Conservation (phyloP, 139 green algal species). For the Chlamydomonas sp. region DNA sequence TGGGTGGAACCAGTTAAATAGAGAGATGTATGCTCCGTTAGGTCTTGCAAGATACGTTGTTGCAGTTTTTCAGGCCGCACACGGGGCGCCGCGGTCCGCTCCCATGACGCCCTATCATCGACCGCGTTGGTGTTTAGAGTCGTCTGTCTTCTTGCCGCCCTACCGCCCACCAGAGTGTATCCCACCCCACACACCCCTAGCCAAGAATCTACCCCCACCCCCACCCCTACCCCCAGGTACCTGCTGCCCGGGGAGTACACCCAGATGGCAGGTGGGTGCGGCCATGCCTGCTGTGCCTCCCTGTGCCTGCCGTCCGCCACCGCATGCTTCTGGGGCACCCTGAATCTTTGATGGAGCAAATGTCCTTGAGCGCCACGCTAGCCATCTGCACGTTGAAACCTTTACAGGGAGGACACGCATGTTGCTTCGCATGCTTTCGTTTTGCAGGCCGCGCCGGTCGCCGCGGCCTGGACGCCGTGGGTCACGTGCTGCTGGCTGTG, state of each 20-base stretch:
- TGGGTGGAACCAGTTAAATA: background rate
- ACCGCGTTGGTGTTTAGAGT: too few species aligned
- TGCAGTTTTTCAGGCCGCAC: too few species aligned
- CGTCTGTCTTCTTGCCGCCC: too few species aligned
- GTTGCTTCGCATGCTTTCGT: background rate
- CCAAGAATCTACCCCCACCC: background rate
- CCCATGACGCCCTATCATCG: too few species aligned
- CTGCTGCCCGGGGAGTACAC: slow-evolving; percentile 95
- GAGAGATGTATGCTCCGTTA: too few species aligned
- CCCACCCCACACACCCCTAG: background rate
- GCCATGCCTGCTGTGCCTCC: background rate
- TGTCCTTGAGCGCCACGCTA: too few species aligned
- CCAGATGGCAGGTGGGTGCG: slow-evolving; percentile 86
- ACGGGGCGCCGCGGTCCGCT: too few species aligned
- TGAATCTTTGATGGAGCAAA: too few species aligned
- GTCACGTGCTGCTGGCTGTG: slow-evolving; percentile 90
- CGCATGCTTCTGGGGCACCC: too few species aligned
- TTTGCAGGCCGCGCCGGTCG: slow-evolving; percentile 85
- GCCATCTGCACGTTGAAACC: background rate
- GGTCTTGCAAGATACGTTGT: too few species aligned
- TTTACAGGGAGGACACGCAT: too few species aligned
- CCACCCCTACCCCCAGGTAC: slow-evolving; percentile 7
- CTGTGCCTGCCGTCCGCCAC: background rate
- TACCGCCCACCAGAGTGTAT: too few species aligned
- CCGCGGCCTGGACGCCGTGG: slow-evolving; percentile 88